phyloP scores from a whole-genome alignment of 1,139 yeast species.

The Sugiyamaella neomexicana region DNA sequence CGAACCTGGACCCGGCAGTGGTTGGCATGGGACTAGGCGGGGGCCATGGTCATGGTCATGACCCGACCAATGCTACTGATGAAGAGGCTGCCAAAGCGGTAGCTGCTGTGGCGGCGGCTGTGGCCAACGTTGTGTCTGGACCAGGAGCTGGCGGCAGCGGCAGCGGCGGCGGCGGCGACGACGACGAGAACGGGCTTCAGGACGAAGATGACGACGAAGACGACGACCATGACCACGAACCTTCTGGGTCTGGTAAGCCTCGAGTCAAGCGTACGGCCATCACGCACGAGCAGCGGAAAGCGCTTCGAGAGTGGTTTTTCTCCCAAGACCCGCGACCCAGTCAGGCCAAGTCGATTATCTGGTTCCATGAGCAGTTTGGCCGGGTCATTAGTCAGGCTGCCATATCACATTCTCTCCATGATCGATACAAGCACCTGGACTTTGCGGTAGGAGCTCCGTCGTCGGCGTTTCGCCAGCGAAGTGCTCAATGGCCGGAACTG shows the following conservation, averaged over 20 bases:
- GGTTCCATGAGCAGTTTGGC: conserved; percentile 17
- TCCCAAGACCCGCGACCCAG: conserved; percentile 20
- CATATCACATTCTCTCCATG: conserved; percentile 20
- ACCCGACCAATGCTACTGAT: neutral
- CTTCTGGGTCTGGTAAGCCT: conserved; percentile 14
- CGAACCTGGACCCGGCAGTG: conserved; percentile 15
- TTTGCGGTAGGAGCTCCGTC: conserved; percentile 22
- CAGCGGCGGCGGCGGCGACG: neutral
- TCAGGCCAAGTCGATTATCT: conserved; percentile 18
- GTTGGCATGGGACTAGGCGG: conserved; percentile 12
- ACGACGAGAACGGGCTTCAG: neutral
- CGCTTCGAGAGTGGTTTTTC: conserved; percentile 21
- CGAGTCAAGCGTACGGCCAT: conserved; percentile 20
- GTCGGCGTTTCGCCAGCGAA: conserved; percentile 17
- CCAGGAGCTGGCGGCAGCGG: neutral
- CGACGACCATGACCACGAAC: neutral
- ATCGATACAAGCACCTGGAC: conserved; percentile 19
- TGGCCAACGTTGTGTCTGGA: conserved; percentile 4
- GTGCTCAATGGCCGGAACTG: conserved; percentile 22
- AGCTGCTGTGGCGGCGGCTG: conserved; percentile 8
- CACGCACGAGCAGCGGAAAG: conserved; percentile 21
- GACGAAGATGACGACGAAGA: too few species aligned
- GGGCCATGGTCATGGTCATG: neutral
- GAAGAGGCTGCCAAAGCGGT: conserved; percentile 6
- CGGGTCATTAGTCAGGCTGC: conserved; percentile 20